Percentiles rank a stretch among this genome's conserved stretches.
These are phyloP conservation scores for Keithomyces neogunnii DNA, from an alignment of 2,329 filamentous ascomycete species.

Conservation along the genomic window DNA sequence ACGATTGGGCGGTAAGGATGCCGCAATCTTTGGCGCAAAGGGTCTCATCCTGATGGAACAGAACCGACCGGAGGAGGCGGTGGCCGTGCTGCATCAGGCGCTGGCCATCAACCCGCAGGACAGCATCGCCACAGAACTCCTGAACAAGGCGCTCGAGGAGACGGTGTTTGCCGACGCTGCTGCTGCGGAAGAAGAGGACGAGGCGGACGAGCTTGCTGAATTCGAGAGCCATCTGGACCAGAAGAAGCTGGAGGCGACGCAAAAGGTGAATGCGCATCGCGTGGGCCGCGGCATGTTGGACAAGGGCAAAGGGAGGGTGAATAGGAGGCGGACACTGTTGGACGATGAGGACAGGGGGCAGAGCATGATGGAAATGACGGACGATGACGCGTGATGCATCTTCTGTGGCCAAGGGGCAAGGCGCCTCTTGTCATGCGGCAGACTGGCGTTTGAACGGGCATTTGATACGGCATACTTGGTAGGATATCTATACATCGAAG, in stretches of 20 bases:
- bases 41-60: conserved; percentile 78
- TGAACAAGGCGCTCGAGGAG: conserved; percentile 63
- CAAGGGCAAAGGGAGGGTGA: conserved; percentile 39
- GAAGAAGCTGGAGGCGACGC: conserved; percentile 35
- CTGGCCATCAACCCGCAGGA: conserved; percentile 73
- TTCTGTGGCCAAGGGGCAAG: too few relatives aligned
- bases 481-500: background rate
- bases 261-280: conserved; percentile 23
- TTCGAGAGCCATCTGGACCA: conserved; percentile 46
- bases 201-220: conserved; percentile 35
- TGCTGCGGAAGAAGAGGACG: conserved; percentile 38
- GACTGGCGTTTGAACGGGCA: background rate
- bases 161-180: conserved; percentile 39
- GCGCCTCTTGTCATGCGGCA: too few relatives aligned
- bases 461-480: background rate
- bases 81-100: conserved; percentile 76
- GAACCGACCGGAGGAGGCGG: conserved; percentile 65
- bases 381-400: conserved; percentile 34
- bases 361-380: conserved; percentile 48
- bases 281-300: conserved; percentile 18
- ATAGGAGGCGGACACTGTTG: conserved; percentile 20
- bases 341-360: conserved; percentile 30
- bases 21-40: conserved; percentile 71
- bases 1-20: conserved; percentile 70
- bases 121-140: conserved; percentile 68